phyloP scores from a whole-genome alignment of 805 yeast genomes.

The Cyberlindnera americana region DNA sequence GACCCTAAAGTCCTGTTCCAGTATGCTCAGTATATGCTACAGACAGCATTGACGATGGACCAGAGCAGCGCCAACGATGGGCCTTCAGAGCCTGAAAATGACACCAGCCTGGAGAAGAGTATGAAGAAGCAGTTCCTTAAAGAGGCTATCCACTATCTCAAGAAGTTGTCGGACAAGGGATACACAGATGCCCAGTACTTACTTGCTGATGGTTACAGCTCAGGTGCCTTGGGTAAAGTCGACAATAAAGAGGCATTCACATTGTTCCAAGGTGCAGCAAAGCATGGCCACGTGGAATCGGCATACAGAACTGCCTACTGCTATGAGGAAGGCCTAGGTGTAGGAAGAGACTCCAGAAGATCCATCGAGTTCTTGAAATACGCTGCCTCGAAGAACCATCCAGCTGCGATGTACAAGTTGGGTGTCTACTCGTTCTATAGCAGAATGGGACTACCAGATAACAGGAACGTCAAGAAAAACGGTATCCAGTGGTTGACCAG shows the following conservation, averaged over 20 bases:
- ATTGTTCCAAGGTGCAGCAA: constrained; percentile 85
- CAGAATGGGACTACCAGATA: constrained; percentile 74
- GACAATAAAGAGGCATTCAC: constrained; percentile 74
- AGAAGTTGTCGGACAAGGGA: constrained; percentile 72
- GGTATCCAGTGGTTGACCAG: constrained; percentile 93
- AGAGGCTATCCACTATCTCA: constrained; percentile 72
- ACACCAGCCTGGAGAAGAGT: constrained; percentile 30
- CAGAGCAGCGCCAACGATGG: constrained; percentile 9
- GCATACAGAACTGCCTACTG: constrained; percentile 90
- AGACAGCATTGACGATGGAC: constrained; percentile 69
- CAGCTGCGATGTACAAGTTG: constrained; percentile 93
- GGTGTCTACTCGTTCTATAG: constrained; percentile 85
- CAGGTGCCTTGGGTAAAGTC: constrained; percentile 78
- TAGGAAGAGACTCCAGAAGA: constrained; percentile 81
- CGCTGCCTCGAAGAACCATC: constrained; percentile 89
- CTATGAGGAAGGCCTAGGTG: constrained; percentile 92
- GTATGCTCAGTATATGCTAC: constrained; percentile 86
- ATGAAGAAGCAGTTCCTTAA: constrained; percentile 58
- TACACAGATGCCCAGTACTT: constrained; percentile 88
- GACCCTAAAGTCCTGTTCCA: constrained; percentile 87
- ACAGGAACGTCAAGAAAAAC: constrained; percentile 66
- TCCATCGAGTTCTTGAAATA: constrained; percentile 77
- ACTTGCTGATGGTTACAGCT: constrained; percentile 83
- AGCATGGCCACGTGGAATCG: constrained; percentile 87
- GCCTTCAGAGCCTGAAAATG: constrained; percentile 14